These are phyloP conservation scores for Claviceps citrina DNA, from an alignment of 2,329 filamentous ascomycete species.

Conservation along the genomic window DNA sequence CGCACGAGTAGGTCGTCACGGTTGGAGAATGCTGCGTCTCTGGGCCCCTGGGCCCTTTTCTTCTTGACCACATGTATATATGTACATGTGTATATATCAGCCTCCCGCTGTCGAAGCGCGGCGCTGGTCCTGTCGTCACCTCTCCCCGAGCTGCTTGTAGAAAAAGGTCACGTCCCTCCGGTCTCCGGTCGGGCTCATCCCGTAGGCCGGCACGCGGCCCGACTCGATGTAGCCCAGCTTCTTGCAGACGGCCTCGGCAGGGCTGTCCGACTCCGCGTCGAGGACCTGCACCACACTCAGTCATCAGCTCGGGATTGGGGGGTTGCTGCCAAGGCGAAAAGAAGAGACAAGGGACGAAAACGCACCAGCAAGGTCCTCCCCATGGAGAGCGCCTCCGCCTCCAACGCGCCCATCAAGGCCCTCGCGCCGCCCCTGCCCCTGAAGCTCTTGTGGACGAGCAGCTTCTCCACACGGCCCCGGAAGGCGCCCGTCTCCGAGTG, in stretches of 20 bases:
- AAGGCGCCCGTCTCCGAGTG: constrained; percentile 40
- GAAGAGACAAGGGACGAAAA: background rate
- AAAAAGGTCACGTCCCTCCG: constrained; percentile 39
- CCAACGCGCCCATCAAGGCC: constrained; percentile 36
- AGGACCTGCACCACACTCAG: too few relatives aligned
- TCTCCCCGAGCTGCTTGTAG: constrained; percentile 40
- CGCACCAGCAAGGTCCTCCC: constrained; percentile 38
- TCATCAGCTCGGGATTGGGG: too few relatives aligned
- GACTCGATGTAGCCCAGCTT: constrained; percentile 40
- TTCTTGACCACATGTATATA: background rate
- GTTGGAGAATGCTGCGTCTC: too few relatives aligned
- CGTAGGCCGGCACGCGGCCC: constrained; percentile 40
- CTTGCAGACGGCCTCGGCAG: constrained; percentile 37
- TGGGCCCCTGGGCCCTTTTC: too few relatives aligned
- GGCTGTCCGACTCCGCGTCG: constrained; percentile 35
- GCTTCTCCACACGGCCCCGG: constrained; percentile 39
- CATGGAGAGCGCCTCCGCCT: constrained; percentile 33
- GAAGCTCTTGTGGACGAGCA: constrained; percentile 38
- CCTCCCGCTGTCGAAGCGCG: background rate
- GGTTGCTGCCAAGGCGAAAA: background rate
- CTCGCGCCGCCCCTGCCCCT: constrained; percentile 36
- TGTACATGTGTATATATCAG: background rate
- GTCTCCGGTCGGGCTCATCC: constrained; percentile 31
- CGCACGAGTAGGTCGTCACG: too few relatives aligned
- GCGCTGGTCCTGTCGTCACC: background rate